These are phyloP conservation scores for Parathielavia appendiculata DNA, from an alignment of 495 filamentous ascomycete genomes.

Conservation along the genomic window DNA sequence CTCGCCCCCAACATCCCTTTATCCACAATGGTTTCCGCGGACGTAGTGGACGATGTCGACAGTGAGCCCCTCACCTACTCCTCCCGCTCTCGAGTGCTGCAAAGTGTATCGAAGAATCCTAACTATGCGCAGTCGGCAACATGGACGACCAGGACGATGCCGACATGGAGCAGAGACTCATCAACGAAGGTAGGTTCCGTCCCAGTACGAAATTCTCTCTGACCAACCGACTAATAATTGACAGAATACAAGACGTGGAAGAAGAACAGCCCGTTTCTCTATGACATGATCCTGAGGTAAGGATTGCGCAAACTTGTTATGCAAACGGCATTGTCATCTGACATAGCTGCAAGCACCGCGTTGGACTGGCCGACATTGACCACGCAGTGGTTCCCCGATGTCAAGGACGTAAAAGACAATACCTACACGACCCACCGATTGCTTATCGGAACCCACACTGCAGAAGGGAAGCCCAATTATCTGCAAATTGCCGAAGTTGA, in stretches of 20 bases:
- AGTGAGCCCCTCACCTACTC: constrained; percentile 31
- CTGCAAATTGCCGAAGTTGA: constrained; percentile 91
- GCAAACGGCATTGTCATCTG: neutral
- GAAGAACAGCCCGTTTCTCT: constrained; percentile 97
- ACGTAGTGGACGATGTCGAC: constrained; percentile 50
- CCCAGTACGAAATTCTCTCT: neutral
- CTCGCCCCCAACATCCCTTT: neutral
- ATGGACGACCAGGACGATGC: constrained; percentile 66
- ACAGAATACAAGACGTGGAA: constrained; percentile 99
- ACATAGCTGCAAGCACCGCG: constrained; percentile 56
- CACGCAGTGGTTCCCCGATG: constrained; percentile 96
- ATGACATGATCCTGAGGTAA: constrained; percentile 85
- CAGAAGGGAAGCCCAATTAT: constrained; percentile 80
- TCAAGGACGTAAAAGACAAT: constrained; percentile 78
- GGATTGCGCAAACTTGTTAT: neutral
- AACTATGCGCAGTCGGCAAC: constrained; percentile 37
- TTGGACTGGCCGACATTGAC: constrained; percentile 98
- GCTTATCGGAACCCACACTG: constrained; percentile 92
- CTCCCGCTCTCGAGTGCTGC: neutral
- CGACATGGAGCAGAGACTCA: constrained; percentile 68
- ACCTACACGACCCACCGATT: constrained; percentile 84
- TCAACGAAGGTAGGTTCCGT: constrained; percentile 73
- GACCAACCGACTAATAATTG: constrained; percentile 17
- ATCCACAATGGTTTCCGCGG: constrained; percentile 39
- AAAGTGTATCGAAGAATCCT: neutral